Conservation (phyloP, 768 basidiomycete species). For the Suillus alpinus region DNA sequence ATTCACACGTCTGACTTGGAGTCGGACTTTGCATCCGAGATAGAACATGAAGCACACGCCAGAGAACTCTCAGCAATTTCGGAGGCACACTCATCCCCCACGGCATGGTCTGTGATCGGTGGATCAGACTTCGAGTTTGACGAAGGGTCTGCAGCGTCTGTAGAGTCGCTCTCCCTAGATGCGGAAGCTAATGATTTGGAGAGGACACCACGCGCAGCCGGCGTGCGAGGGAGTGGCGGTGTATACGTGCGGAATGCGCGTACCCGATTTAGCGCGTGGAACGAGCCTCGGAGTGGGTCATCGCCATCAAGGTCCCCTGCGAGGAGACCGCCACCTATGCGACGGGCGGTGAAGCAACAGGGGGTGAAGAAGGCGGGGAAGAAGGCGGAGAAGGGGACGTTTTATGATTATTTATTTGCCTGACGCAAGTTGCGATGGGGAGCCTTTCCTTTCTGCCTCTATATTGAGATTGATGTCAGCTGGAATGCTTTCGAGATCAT, state of each 20-base stretch:
- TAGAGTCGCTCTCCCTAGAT: slow-evolving; percentile 34
- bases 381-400: slow-evolving; percentile 21
- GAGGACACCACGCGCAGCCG: neutral
- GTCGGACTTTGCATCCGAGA: slow-evolving; percentile 33
- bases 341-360: slow-evolving; percentile 14
- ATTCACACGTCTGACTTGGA: slow-evolving; percentile 45
- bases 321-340: slow-evolving; percentile 26
- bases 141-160: slow-evolving; percentile 29
- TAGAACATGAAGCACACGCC: slow-evolving; percentile 14
- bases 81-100: slow-evolving; percentile 26
- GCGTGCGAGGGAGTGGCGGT: slow-evolving; percentile 6
- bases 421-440: slow-evolving; percentile 14
- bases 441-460: neutral
- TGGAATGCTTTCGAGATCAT: neutral
- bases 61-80: slow-evolving; percentile 24
- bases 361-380: slow-evolving; percentile 15
- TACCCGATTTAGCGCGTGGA: slow-evolving; percentile 29
- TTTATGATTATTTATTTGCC: slow-evolving; percentile 47
- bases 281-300: slow-evolving; percentile 40
- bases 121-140: slow-evolving; percentile 31
- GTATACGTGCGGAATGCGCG: slow-evolving; percentile 21
- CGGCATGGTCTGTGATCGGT: slow-evolving; percentile 38
- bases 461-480: neutral
- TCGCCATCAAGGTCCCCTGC: slow-evolving; percentile 58
- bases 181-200: slow-evolving; percentile 17